Conservation (phyloP, 495 filamentous ascomycete genomes). For the Aspergillus funiculosus region DNA sequence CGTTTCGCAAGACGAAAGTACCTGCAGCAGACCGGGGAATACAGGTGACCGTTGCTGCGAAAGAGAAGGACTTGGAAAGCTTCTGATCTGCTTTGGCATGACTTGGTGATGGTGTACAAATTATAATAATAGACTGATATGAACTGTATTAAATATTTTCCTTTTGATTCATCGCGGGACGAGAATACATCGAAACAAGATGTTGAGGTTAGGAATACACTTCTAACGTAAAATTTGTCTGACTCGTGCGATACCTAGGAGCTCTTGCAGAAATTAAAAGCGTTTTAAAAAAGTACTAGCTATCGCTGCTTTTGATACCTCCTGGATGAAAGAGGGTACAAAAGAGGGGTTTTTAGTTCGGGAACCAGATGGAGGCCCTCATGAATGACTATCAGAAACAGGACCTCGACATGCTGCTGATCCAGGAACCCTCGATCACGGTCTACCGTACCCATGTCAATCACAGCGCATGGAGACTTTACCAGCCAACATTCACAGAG, state of each 20-base stretch:
- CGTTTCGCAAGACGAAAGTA: not conserved
- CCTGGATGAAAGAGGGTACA: slow-evolving; percentile 10
- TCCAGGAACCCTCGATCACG: slow-evolving; percentile 24
- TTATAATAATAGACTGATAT: too few species aligned
- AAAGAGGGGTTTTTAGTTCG: slow-evolving; percentile 3
- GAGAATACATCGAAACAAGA: slow-evolving; percentile 6
- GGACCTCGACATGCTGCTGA: slow-evolving; percentile 24
- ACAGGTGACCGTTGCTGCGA: too few species aligned
- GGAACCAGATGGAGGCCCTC: slow-evolving; percentile 24
- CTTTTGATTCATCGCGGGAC: too few species aligned
- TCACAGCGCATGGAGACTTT: slow-evolving; percentile 26
- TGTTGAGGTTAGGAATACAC: slow-evolving; percentile 8
- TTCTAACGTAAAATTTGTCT: slow-evolving; percentile 9
- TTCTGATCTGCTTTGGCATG: too few species aligned
- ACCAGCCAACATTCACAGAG: slow-evolving; percentile 14
- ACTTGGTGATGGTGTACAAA: too few species aligned
- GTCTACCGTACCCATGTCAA: slow-evolving; percentile 23
- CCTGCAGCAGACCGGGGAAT: not conserved
- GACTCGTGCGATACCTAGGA: slow-evolving; percentile 8
- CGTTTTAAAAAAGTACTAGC: slow-evolving; percentile 6
- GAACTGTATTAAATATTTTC: too few species aligned
- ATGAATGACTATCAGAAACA: slow-evolving; percentile 27
- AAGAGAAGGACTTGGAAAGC: too few species aligned
- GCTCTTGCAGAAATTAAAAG: slow-evolving; percentile 7
- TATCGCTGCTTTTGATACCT: slow-evolving; percentile 12